Percentiles rank a stretch among this genome's conserved stretches.
These are phyloP conservation scores for Sporothrix euskadiensis DNA, from an alignment of 2,329 filamentous ascomycete species.

Conservation along the genomic window DNA sequence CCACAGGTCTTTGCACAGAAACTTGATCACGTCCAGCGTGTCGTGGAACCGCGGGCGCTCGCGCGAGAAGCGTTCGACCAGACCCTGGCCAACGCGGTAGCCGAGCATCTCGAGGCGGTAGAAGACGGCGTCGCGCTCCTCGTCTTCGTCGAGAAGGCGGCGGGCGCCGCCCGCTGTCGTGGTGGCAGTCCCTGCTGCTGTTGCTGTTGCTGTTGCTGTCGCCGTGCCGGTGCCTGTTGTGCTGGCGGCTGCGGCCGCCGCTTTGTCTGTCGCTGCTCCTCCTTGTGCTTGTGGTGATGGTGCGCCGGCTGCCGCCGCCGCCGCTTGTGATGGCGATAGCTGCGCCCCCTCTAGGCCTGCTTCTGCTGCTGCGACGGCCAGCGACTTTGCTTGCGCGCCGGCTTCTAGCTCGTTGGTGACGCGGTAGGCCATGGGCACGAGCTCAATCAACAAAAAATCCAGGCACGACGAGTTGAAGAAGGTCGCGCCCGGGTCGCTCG, in stretches of 20 bases:
- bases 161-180: conserved; percentile 27
- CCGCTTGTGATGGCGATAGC: not conserved
- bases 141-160: conserved; percentile 67
- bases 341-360: conserved; percentile 25
- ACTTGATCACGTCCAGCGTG: conserved; percentile 94
- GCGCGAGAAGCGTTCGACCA: conserved; percentile 87
- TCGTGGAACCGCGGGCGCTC: conserved; percentile 87
- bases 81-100: conserved; percentile 87
- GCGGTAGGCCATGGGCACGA: conserved; percentile 90
- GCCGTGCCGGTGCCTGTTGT: not conserved
- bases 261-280: conserved; percentile 16
- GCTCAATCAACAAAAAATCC: conserved; percentile 93
- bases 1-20: conserved; percentile 98
- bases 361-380: conserved; percentile 42
- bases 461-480: conserved; percentile 83
- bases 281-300: conserved; percentile 14
- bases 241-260: conserved; percentile 28
- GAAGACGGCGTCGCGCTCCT: conserved; percentile 81
- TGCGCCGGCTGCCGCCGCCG: conserved; percentile 29
- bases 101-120: conserved; percentile 80
- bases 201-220: not conserved
- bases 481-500: conserved; percentile 69
- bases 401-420: conserved; percentile 72
- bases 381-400: conserved; percentile 38
- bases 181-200: not conserved